These are phyloP conservation scores for Camelina neglecta DNA, from an alignment of 345 rosid species.

Conservation along the genomic window DNA sequence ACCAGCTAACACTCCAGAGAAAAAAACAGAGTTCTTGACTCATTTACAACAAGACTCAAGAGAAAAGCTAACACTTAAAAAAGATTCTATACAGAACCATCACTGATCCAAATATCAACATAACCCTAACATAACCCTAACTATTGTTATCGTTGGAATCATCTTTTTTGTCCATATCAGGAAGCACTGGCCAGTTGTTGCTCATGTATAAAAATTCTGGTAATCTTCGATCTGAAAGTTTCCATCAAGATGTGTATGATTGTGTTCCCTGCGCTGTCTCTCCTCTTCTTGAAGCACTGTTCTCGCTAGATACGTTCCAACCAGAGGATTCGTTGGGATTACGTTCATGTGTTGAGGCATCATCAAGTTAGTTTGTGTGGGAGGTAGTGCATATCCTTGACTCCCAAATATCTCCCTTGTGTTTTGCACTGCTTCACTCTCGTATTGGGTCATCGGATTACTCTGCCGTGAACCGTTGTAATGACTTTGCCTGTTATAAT, in stretches of 20 bases:
- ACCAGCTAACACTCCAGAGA: no score
- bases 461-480: neutral
- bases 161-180: neutral
- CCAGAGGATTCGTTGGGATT: neutral
- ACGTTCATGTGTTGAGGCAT: neutral
- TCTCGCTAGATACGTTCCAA: neutral
- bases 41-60: neutral
- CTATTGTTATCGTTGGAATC: neutral
- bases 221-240: constrained; percentile 2
- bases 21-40: neutral
- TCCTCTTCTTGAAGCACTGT: neutral
- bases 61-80: neutral
- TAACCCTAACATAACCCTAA: neutral
- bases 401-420: neutral
- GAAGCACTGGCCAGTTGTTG: neutral
- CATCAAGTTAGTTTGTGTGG: constrained; percentile 10
- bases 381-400: constrained; percentile 20
- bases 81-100: neutral
- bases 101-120: constrained; percentile 1
- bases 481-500: neutral
- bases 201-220: neutral
- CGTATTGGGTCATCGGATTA: constrained; percentile 21
- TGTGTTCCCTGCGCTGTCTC: neutral
- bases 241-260: neutral
- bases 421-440: neutral